Conservation (phyloP, 768 basidiomycete species). For the Collybia sp. region DNA sequence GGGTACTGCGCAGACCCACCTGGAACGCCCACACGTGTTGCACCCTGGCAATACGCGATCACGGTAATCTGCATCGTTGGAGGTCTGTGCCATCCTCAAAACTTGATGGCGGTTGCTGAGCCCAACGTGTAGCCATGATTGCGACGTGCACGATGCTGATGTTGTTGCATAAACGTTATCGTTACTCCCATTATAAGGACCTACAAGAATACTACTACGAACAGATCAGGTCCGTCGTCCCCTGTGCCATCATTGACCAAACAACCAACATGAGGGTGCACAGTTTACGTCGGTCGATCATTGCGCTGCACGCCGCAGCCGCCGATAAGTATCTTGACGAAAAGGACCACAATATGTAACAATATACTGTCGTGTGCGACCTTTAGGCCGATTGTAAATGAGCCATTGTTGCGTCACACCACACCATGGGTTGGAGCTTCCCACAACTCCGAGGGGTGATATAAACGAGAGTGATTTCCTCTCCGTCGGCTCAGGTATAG, state of each 20-base stretch:
- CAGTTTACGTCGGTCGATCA: conserved; percentile 30
- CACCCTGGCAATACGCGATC: conserved; percentile 40
- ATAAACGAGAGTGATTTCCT: no score
- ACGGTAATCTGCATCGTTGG: conserved; percentile 29
- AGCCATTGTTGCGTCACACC: no score
- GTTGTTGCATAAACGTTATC: conserved; percentile 36
- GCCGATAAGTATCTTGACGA: conserved; percentile 12
- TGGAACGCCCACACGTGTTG: conserved; percentile 30
- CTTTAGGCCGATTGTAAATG: no score
- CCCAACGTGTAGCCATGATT: conserved; percentile 26
- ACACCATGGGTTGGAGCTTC: neutral
- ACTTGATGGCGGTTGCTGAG: neutral
- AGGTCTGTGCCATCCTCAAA: conserved; percentile 22
- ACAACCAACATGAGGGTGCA: neutral
- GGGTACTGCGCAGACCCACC: conserved; percentile 27
- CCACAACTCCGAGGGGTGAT: conserved; percentile 4
- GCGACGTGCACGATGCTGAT: conserved; percentile 30
- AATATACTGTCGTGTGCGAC: no score
- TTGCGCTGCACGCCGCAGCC: conserved; percentile 28
- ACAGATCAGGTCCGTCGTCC: conserved; percentile 31
- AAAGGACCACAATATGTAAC: conserved; percentile 1
- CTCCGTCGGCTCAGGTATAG: no score
- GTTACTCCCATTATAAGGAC: conserved; percentile 30
- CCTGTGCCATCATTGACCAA: neutral
- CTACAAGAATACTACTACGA: conserved; percentile 46